These are phyloP conservation scores for Podila epigama DNA, from an alignment of 192 early-diverging fungal species.

Conservation along the genomic window DNA sequence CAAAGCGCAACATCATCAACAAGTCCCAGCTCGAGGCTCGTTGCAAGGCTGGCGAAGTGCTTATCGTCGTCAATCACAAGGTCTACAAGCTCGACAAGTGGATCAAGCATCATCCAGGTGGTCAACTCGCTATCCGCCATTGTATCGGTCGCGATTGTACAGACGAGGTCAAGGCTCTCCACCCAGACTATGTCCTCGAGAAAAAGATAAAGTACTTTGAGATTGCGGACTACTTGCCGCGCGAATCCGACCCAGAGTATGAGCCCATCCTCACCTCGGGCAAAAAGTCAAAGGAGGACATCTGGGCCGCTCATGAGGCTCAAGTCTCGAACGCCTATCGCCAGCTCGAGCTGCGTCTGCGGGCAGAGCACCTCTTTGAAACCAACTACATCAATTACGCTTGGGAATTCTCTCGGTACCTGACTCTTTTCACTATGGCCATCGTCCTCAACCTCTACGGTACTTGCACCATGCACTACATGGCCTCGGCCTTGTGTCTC, in stretches of 20 bases:
- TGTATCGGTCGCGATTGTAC: slow-evolving; percentile 92
- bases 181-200: slow-evolving; percentile 82
- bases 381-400: slow-evolving; percentile 63
- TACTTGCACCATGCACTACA: slow-evolving; percentile 58
- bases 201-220: slow-evolving; percentile 80
- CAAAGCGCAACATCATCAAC: slow-evolving; percentile 41
- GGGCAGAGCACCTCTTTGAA: slow-evolving; percentile 68
- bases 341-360: slow-evolving; percentile 70
- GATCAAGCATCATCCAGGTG: slow-evolving; percentile 90
- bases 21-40: slow-evolving; percentile 32
- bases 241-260: slow-evolving; percentile 40
- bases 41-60: slow-evolving; percentile 70
- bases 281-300: slow-evolving; percentile 24
- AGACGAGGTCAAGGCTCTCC: slow-evolving; percentile 86
- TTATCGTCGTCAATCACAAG: slow-evolving; percentile 85
- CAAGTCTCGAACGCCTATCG: slow-evolving; percentile 60
- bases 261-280: slow-evolving; percentile 27
- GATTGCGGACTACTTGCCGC: slow-evolving; percentile 69
- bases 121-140: slow-evolving; percentile 87
- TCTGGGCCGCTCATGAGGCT: slow-evolving; percentile 24
- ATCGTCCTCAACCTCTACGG: slow-evolving; percentile 55
- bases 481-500: slow-evolving; percentile 64
- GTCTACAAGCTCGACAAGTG: slow-evolving; percentile 89
- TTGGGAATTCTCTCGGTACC: slow-evolving; percentile 59
- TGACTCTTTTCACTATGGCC: slow-evolving; percentile 52